Percentiles rank a stretch among this genome's conserved stretches.
These are phyloP conservation scores for Fraxinus angustifolia DNA, from an alignment of 305 asterid species.

Conservation along the genomic window DNA sequence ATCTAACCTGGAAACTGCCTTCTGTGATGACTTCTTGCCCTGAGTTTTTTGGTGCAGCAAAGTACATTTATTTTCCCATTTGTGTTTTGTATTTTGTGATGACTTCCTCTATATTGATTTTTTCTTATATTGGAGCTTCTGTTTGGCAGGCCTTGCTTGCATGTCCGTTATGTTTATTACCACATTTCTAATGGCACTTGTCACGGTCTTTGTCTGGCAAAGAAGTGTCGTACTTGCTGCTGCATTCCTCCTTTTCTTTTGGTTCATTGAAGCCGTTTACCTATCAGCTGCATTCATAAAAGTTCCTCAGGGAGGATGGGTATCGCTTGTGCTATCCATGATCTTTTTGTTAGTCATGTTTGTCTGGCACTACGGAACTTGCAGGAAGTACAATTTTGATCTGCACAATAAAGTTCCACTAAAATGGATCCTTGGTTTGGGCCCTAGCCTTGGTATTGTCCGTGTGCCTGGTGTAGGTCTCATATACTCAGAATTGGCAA, in stretches of 20 bases:
- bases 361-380: slow-evolving; percentile 93
- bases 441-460: slow-evolving; percentile 92
- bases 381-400: slow-evolving; percentile 85
- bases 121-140: slow-evolving; percentile 15
- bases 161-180: slow-evolving; percentile 95
- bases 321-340: slow-evolving; percentile 67
- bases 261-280: slow-evolving; percentile 67
- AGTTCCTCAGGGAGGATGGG: slow-evolving; percentile 97
- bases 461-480: slow-evolving; percentile 97
- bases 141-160: slow-evolving; percentile 82
- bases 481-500: slow-evolving; percentile 86
- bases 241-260: slow-evolving; percentile 64
- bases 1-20: neutral
- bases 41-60: neutral
- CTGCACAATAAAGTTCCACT: slow-evolving; percentile 87
- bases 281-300: slow-evolving; percentile 61
- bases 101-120: neutral
- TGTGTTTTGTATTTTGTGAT: neutral
- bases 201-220: slow-evolving; percentile 86
- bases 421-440: slow-evolving; percentile 86
- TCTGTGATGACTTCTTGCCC: neutral
- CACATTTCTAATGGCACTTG: slow-evolving; percentile 87
- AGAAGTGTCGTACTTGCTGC: slow-evolving; percentile 49
- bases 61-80: neutral
- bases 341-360: slow-evolving; percentile 74